Percentiles rank a stretch among this genome's conserved stretches.
Evolutionary conservation across 31 red algal species (phyloP).

Genomic region (Odonthalia washingtoniensis): DNA sequence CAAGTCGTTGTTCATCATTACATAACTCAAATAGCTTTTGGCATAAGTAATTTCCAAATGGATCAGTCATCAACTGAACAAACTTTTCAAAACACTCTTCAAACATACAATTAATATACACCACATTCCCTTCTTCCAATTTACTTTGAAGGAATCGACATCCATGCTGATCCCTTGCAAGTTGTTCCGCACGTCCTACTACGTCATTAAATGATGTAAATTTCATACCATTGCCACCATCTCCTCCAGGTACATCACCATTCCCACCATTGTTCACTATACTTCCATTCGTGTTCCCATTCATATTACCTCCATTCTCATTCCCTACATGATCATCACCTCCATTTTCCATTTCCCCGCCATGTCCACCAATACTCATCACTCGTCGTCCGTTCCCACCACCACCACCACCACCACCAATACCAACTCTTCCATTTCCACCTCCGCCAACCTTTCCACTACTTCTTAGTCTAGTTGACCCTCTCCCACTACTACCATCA

Average conservation of each 20-base stretch:
- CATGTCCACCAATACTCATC: too few relatives aligned
- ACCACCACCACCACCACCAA: too few relatives aligned
- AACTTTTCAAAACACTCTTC: slow-evolving; percentile 84
- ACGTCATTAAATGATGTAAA: slow-evolving; percentile 73
- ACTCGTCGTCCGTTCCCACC: too few relatives aligned
- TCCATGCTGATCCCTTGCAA: slow-evolving; percentile 94
- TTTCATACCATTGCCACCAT: slow-evolving; percentile 35
- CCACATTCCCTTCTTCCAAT: slow-evolving; percentile 81
- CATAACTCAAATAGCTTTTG: slow-evolving; percentile 98
- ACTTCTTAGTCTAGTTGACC: too few relatives aligned
- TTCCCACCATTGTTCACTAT: not conserved
- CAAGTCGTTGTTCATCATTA: slow-evolving; percentile 81
- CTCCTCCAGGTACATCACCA: not conserved
- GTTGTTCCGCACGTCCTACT: slow-evolving; percentile 81
- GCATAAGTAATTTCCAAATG: slow-evolving; percentile 97
- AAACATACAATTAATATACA: slow-evolving; percentile 81
- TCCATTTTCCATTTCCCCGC: too few relatives aligned
- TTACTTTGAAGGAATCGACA: slow-evolving; percentile 89
- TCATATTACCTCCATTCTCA: not conserved
- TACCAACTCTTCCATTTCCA: too few relatives aligned
- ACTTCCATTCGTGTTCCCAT: slow-evolving; percentile 9
- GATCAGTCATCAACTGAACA: slow-evolving; percentile 90
- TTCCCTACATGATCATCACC: not conserved
- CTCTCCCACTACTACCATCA: too few relatives aligned
- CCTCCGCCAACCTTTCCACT: too few relatives aligned